Percentiles rank a stretch among this genome's conserved stretches.
phyloP scores from a whole-genome alignment of 768 basidiomycete species.

The Leccinum aurantiacum region DNA sequence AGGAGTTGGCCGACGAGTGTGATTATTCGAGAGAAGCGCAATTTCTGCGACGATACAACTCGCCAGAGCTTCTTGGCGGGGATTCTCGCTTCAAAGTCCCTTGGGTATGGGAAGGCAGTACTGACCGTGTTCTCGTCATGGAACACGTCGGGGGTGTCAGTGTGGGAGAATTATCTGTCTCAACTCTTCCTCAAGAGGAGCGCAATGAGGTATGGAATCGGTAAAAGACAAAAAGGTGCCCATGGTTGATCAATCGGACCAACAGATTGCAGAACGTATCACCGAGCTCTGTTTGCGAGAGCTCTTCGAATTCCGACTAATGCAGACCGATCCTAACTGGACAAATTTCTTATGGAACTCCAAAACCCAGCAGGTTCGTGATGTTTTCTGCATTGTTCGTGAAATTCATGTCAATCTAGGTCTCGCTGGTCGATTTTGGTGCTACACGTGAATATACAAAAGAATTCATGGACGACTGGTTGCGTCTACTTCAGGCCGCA shows the following conservation, averaged over 20 bases:
- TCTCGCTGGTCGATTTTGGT: constrained; percentile 94
- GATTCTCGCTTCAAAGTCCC: constrained; percentile 80
- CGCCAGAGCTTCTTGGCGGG: constrained; percentile 46
- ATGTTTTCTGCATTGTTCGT: background rate
- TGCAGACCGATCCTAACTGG: constrained; percentile 99
- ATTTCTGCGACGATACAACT: constrained; percentile 62
- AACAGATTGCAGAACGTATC: constrained; percentile 79
- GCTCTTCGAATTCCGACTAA: constrained; percentile 84
- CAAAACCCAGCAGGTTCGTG: constrained; percentile 54
- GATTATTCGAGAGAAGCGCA: constrained; percentile 83
- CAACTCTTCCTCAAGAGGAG: constrained; percentile 57
- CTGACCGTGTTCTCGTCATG: constrained; percentile 85
- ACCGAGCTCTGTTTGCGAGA: constrained; percentile 87
- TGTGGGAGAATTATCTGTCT: constrained; percentile 64
- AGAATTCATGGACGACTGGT: constrained; percentile 88
- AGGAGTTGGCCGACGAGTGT: constrained; percentile 91
- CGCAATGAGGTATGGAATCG: constrained; percentile 64
- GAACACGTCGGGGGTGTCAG: constrained; percentile 79
- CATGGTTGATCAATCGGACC: background rate
- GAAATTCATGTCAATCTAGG: constrained; percentile 36
- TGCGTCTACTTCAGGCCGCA: constrained; percentile 79
- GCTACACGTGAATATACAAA: constrained; percentile 86
- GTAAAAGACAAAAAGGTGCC: background rate
- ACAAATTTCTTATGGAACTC: constrained; percentile 93
- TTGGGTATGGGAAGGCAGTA: constrained; percentile 82